Evolutionary conservation across 169 alveolate genomes (phyloP), one percentile per base, ranked within the genome.

Genomic region (Plasmodium yoelii): DNA sequence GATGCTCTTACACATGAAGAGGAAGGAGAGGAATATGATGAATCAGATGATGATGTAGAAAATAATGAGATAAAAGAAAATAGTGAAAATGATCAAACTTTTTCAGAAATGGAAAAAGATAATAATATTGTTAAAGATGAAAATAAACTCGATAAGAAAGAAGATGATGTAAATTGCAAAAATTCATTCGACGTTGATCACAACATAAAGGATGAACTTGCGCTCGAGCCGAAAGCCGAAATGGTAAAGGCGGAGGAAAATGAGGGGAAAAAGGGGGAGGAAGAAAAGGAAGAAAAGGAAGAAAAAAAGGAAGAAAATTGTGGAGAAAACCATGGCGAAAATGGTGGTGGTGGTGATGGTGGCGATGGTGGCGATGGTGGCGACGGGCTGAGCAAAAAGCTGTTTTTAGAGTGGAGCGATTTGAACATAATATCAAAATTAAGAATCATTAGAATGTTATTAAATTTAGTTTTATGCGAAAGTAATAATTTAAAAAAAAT

Each of bases 401-500:
- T 86, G 9, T 86, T 86, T 68, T 63, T 86, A 34, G 91, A 86
- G 44, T 86, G 91, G 91, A 87, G 71, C 13, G 87, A 86, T 26
- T 64, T 86, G 15, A 56, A 18, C 1, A 87, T 70, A 12, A 71
- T 42, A 5, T 60, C 86, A 0, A 86, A 86, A 24, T 59, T 86
- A 51, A 15, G 91, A 47, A 86, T 86, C 0, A 61, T 86, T 5
- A 44, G 91, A 12, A 86, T 86, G 87, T 44, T 86, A 6, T 39
- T 86, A 19, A 86, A 86, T 70, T 86, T 86, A 18, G 91, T 86
- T n/a, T 1, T 86, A 12, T 69, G 86, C 7, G 87, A 86, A 70
- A 71, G 91, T 70, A 70, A 19, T 3, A 86, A 86, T 51, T 86
- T 86, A 70, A 86, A 71, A 24, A 86, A 71, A 71, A 49, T 60